Percentiles rank a stretch among this genome's conserved stretches.
Conservation (phyloP, 2,329 filamentous ascomycete genomes). For the Camptophora hylomeconis region DNA sequence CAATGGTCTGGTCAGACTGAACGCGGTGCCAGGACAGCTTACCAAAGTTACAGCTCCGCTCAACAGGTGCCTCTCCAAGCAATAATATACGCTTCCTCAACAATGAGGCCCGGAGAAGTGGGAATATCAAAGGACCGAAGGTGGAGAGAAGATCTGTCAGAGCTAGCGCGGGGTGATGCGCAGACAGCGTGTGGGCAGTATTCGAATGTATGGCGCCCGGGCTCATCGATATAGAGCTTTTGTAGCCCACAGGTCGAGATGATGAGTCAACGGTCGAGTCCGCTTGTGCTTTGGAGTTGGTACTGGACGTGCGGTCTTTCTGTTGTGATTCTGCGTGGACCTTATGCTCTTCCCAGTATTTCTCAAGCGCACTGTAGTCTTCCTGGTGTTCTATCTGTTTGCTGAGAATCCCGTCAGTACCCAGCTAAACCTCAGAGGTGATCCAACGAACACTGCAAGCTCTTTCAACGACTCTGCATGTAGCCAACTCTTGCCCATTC, state of each 20-base stretch:
- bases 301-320: no score
- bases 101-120: conserved; percentile 75
- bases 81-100: conserved; percentile 80
- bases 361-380: conserved; percentile 52
- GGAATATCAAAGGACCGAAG: conserved; percentile 86
- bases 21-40: conserved; percentile 11
- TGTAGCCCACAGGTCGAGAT: no score
- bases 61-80: conserved; percentile 73
- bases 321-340: conserved; percentile 20
- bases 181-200: conserved; percentile 45
- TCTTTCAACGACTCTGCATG: conserved; percentile 66
- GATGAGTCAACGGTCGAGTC: no score
- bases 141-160: conserved; percentile 62
- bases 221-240: conserved; percentile 21
- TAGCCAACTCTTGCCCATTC: conserved; percentile 77
- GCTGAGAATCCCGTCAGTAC: conserved; percentile 17
- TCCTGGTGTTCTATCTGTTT: conserved; percentile 51
- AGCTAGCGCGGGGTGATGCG: conserved; percentile 76
- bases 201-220: conserved; percentile 30
- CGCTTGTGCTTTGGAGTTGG: no score
- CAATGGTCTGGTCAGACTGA: conserved; percentile 17
- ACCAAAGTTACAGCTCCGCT: conserved; percentile 83
- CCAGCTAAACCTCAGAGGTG: neutral
- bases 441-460: conserved; percentile 50
- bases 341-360: conserved; percentile 63